Percentiles rank a stretch among this genome's conserved stretches.
Conservation (phyloP, 2,329 filamentous ascomycete species). For the Colletotrichum eleusines region DNA sequence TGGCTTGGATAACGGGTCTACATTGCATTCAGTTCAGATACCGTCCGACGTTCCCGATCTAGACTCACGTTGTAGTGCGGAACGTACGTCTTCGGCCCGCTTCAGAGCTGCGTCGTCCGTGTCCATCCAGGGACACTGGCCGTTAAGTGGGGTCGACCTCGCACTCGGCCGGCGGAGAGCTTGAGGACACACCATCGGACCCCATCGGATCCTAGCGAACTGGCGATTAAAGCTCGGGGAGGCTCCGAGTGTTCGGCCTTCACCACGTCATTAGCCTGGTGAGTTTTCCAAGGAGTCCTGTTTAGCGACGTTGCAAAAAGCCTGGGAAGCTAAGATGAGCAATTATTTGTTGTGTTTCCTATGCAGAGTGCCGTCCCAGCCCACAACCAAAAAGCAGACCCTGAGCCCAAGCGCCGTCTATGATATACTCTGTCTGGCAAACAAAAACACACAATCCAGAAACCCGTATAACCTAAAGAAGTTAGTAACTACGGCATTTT, state of each 20-base stretch:
- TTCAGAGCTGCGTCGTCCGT: not conserved
- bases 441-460: not conserved
- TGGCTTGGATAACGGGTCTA: not conserved
- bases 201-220: not conserved
- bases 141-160: not conserved
- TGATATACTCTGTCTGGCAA: conserved; percentile 9
- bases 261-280: not conserved
- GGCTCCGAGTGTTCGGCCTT: not conserved
- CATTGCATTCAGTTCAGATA: not conserved
- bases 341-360: not conserved
- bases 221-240: not conserved
- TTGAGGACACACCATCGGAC: no score
- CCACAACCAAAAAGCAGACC: not conserved
- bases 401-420: conserved; percentile 6
- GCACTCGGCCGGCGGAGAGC: conserved; percentile 26
- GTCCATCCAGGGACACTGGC: not conserved
- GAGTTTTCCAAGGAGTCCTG: not conserved
- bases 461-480: not conserved
- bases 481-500: not conserved
- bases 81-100: not conserved
- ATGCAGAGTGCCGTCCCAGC: not conserved
- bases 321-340: not conserved
- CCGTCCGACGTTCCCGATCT: not conserved
- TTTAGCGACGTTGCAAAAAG: not conserved
- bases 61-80: not conserved